phyloP scores from a whole-genome alignment of 768 basidiomycete genomes.

The Collybia nuda region DNA sequence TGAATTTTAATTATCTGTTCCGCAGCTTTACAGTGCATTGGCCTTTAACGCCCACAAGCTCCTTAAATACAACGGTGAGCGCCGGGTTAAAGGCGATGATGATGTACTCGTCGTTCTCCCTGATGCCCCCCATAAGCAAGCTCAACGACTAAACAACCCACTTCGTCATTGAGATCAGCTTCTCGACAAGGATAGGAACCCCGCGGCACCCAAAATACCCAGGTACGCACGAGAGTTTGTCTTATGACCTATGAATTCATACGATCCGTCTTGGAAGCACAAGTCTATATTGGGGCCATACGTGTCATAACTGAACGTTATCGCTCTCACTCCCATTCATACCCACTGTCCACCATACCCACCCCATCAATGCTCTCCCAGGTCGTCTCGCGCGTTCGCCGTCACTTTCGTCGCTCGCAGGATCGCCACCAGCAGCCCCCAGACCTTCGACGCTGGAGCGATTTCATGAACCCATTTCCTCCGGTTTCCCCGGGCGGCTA shows the following conservation, averaged over 20 bases:
- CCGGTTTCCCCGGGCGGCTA: conserved; percentile 40
- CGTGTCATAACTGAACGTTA: background rate
- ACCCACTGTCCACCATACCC: background rate
- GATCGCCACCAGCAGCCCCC: conserved; percentile 26
- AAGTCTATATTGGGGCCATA: conserved; percentile 1
- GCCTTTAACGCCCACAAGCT: too few relatives aligned
- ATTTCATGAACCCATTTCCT: conserved; percentile 37
- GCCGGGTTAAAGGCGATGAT: too few relatives aligned
- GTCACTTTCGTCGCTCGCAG: conserved; percentile 17
- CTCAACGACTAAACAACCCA: too few relatives aligned
- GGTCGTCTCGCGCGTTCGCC: conserved; percentile 23
- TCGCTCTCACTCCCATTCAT: background rate
- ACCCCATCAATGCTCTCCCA: conserved; percentile 27
- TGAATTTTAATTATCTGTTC: too few relatives aligned
- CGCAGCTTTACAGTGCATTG: too few relatives aligned
- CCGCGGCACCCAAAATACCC: conserved; percentile 4
- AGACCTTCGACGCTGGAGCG: conserved; percentile 33
- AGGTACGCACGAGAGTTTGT: conserved; percentile 13
- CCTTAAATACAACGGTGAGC: too few relatives aligned
- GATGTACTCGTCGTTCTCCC: too few relatives aligned
- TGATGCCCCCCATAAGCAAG: too few relatives aligned
- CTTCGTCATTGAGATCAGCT: too few relatives aligned
- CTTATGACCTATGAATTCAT: conserved; percentile 14
- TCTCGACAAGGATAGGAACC: background rate
- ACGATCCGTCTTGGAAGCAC: background rate